These are phyloP conservation scores for Coniella vitis DNA, from an alignment of 2,329 filamentous ascomycete genomes.

Conservation along the genomic window DNA sequence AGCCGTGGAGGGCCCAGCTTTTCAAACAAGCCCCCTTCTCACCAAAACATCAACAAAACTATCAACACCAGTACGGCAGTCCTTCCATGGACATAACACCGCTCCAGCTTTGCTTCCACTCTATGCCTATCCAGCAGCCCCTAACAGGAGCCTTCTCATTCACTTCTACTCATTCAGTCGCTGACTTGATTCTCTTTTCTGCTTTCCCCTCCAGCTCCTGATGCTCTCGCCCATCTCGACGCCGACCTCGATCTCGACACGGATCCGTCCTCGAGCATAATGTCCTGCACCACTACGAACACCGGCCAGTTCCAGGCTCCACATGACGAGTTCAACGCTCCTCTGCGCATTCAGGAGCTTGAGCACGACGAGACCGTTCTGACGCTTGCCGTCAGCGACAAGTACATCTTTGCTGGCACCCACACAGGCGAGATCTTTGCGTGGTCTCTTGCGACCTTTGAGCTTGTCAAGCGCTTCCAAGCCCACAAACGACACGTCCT, in stretches of 20 bases:
- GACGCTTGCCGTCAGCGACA: constrained; percentile 70
- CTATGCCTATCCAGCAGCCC: too few relatives aligned
- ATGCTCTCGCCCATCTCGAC: background rate
- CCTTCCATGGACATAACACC: too few relatives aligned
- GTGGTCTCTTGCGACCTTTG: constrained; percentile 85
- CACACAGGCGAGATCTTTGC: constrained; percentile 90
- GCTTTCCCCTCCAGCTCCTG: background rate
- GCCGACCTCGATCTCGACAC: background rate
- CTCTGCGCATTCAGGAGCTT: constrained; percentile 67
- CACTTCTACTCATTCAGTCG: background rate
- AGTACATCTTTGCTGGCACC: constrained; percentile 83
- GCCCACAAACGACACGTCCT: constrained; percentile 90
- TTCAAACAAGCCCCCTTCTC: background rate
- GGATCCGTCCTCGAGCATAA: background rate
- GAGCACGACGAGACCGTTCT: constrained; percentile 75
- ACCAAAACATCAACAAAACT: too few relatives aligned
- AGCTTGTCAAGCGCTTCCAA: constrained; percentile 70
- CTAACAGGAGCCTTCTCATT: too few relatives aligned
- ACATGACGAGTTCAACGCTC: constrained; percentile 26
- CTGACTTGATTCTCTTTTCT: too few relatives aligned
- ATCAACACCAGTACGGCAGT: too few relatives aligned
- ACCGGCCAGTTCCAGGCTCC: constrained; percentile 6
- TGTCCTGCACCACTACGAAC: background rate
- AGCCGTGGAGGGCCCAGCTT: too few relatives aligned
- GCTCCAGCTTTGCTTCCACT: too few relatives aligned